These are phyloP conservation scores for Corymbia calophylla DNA, from an alignment of 441 rosid species.

Conservation along the genomic window DNA sequence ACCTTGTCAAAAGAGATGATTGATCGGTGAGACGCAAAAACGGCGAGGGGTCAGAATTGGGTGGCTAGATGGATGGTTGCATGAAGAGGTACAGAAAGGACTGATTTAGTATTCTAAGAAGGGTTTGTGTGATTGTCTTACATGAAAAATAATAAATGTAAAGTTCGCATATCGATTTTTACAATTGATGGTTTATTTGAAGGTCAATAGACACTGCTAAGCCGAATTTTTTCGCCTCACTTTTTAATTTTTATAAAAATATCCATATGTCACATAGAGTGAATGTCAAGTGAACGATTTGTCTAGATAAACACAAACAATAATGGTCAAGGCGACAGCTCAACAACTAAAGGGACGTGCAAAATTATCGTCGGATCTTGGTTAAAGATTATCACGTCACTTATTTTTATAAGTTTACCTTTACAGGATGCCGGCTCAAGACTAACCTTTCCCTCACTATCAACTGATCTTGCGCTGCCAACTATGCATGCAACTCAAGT, in stretches of 20 bases:
- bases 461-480: background rate
- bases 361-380: background rate
- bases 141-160: background rate
- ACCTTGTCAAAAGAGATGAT: background rate
- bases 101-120: background rate
- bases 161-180: background rate
- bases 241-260: background rate
- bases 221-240: background rate
- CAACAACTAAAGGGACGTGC: background rate
- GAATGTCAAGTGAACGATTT: background rate
- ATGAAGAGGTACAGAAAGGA: background rate
- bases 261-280: background rate
- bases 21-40: rapidly evolving
- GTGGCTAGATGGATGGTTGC: rapidly evolving
- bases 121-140: background rate
- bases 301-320: background rate
- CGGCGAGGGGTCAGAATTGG: rapidly evolving
- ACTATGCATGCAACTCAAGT: background rate
- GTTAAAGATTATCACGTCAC: background rate
- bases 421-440: background rate
- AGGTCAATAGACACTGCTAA: background rate
- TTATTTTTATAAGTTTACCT: too few species aligned
- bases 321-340: rapidly evolving
- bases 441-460: background rate
- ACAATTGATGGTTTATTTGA: background rate